Base-by-base conservation (phyloP, 331 rosid species). In the Malus hybrid region DNA sequence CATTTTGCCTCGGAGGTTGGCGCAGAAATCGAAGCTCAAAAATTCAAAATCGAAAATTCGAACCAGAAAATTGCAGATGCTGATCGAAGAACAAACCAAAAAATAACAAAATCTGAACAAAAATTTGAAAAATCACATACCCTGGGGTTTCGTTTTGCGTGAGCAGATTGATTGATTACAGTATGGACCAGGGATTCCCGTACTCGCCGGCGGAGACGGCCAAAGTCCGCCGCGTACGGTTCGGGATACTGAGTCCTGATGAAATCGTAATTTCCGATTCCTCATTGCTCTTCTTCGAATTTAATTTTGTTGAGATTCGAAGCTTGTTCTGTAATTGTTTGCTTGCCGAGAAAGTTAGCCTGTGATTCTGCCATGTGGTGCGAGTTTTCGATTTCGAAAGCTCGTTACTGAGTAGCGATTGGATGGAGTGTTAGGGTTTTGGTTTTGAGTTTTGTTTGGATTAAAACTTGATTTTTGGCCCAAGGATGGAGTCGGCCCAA, bases 161-260 rank as follows among this genome's bases (percentile, higher is more conserved):
- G 2, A 34, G 10, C 39, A 6, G 9, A 34, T 34, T 34, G 39
- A 34, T 34, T 34, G 39, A 34, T 34, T 78, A 77, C 85, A 77
- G 84, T 89, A 92, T 90, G 97, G 97, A 92, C 85, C 72, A 88
- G 9, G 83, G 97, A n/a, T 92, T 92, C 70, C 96, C 97, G 0
- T 88, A 42, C 85, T 92, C 96, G 29, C 96, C 97, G 80, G 93
- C 96, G 83, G 97, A 92, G 88, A 90, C 88, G 11, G 83, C 94
- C 81, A 88, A 90, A 84, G 91, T 92, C 74, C 89, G 88, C 11
- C 67, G 76, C 74, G 97, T 92, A 73, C 97, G 87, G 87, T 90
- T 92, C 48, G 97, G 96, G 59, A 92, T 90, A 36, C 92, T 90
- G 46, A 83, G 89, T 39, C 96, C 97, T 9, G 97, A 92, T 32